Evolutionary conservation across 2,329 filamentous ascomycete species (phyloP), one percentile per base, ranked within the genome.

Genomic region (Cladosporium sp.): DNA sequence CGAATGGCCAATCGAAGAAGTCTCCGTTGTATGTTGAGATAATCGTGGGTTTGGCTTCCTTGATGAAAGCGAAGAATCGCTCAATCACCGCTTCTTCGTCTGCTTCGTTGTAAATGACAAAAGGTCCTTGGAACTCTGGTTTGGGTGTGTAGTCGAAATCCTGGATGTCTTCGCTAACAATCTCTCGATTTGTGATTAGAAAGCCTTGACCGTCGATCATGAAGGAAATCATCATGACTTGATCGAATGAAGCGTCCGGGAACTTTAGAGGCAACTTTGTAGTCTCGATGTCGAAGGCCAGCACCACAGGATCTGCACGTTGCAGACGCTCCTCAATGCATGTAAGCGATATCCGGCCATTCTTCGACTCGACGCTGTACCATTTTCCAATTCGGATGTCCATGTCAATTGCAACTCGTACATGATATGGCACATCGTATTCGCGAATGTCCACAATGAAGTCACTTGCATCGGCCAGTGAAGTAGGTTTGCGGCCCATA

Each of bases 1-100:
- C 93, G 75, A 96, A 99, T 0, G 95, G 94, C 95, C 95, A 99
- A 89, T 99, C 95, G 88, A 99, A 99, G 78, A 99, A 99, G 82
- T 99, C 95, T 81, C 95, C 95, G 92, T 99, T 99, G 85, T 99
- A 99, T n/a, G 95, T 99, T 39, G 96, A 94, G 77, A 99, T 99
- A 65, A 99, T 94, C 0, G 93, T 98, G 0, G 95, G 95, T 66
- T 91, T 88, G 0, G 93, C 92, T 77, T 97, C 92, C 74, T 99
- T 98, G 78, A 99, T 91, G 77, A 97, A 95, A 48, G 91, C 84
- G 74, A 99, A 98, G 80, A 99, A 99, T 18, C 95, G 85, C 75
- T 98, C 94, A 25, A 99, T 83, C 2, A 96, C 76, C 0, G 85
- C 86, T 77, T 95, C 95, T 79, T 99, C 95, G 74, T 98, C 89